A percentile compares a stretch with the other conserved stretches of the same genome.
phyloP scores from a whole-genome alignment of 1,284 basidiomycete genomes.

The Chalciporus piperatoides region DNA sequence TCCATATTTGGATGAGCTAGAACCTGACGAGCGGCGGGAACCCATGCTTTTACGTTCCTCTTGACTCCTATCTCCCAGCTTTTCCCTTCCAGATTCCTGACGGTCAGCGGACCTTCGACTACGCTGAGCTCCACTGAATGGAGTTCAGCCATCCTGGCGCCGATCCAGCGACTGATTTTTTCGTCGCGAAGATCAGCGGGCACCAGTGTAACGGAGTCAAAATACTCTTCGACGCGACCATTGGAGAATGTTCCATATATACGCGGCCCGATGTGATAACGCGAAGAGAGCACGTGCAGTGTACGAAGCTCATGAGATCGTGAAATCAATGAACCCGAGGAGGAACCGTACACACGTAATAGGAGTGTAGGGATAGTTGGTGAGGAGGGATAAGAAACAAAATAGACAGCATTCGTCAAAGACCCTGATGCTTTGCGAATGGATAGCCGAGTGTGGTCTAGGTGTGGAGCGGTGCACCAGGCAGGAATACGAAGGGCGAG shows the following conservation, averaged over 20 bases:
- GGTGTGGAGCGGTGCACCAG: constrained; percentile 48
- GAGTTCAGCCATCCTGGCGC: constrained; percentile 87
- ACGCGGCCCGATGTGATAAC: constrained; percentile 84
- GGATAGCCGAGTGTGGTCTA: constrained; percentile 51
- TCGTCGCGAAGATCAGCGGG: constrained; percentile 74
- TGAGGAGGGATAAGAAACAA: constrained; percentile 64
- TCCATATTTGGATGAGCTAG: constrained; percentile 51
- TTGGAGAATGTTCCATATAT: constrained; percentile 93
- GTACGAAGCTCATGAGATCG: constrained; percentile 81
- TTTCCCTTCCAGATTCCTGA: constrained; percentile 41
- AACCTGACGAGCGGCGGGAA: constrained; percentile 59
- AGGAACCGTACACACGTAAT: constrained; percentile 86
- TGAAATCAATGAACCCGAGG: constrained; percentile 81
- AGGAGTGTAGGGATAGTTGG: constrained; percentile 66
- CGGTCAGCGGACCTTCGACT: constrained; percentile 47
- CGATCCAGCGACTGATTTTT: constrained; percentile 77
- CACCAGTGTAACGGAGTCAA: constrained; percentile 79
- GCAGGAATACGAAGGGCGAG: constrained; percentile 50
- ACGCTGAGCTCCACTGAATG: constrained; percentile 82
- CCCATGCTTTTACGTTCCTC: constrained; percentile 63
- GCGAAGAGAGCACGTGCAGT: constrained; percentile 82
- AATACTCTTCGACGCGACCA: constrained; percentile 91
- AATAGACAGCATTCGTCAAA: constrained; percentile 92
- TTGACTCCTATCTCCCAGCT: constrained; percentile 57
- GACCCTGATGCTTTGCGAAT: constrained; percentile 86